Evolutionary conservation across 2,329 filamentous ascomycete genomes (phyloP).

Genomic region (Pseudogymnoascus sp.): DNA sequence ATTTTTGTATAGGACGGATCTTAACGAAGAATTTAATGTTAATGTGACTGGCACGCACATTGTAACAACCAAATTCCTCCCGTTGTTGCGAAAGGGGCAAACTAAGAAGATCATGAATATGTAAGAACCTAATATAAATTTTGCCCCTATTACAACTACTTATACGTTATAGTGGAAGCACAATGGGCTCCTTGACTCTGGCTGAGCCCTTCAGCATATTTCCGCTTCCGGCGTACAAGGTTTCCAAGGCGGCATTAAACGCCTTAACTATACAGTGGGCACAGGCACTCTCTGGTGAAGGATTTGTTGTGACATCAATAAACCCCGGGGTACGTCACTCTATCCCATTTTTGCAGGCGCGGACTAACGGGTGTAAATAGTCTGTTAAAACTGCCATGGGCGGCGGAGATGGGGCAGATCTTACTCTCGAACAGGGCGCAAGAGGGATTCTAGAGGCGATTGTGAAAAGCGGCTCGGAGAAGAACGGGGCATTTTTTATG

Average conservation of each 20-base stretch:
- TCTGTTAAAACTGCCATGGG: conserved; percentile 8
- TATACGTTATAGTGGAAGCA: not conserved
- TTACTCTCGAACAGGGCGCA: conserved; percentile 9
- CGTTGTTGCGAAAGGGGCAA: conserved; percentile 15
- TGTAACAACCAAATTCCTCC: conserved; percentile 17
- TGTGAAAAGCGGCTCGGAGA: not conserved
- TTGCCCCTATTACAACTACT: not conserved
- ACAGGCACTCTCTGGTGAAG: not conserved
- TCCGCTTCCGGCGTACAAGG: conserved; percentile 13
- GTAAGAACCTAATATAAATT: not conserved
- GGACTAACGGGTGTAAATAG: not conserved
- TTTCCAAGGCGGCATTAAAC: conserved; percentile 19
- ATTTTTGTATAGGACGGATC: not conserved
- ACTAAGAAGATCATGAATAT: conserved; percentile 12
- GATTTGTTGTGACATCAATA: not conserved
- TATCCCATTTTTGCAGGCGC: not conserved
- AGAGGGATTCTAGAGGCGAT: conserved; percentile 6
- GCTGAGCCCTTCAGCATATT: not conserved
- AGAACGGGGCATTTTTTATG: conserved; percentile 10
- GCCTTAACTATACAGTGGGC: conserved; percentile 13
- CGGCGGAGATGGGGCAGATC: not conserved
- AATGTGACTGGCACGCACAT: not conserved
- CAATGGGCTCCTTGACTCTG: not conserved
- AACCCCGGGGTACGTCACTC: not conserved
- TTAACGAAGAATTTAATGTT: conserved; percentile 3